Evolutionary conservation across 1,139 yeast genomes (phyloP), one percentile per base, ranked within the genome.

Genomic region (Pichia norvegensis): DNA sequence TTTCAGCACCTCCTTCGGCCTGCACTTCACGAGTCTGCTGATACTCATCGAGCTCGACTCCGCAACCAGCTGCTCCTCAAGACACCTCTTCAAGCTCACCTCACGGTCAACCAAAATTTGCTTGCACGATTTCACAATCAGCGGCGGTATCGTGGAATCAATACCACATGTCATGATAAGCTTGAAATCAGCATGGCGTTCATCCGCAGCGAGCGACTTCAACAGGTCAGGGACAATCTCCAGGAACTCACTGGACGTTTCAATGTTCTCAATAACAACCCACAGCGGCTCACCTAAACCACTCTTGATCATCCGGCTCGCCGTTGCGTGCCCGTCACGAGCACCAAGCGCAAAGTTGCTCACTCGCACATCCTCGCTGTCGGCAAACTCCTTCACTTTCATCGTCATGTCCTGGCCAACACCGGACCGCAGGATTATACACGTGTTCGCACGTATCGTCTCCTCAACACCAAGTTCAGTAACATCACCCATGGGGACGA

Each of bases 261-360:
- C 95, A 14, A 85, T 70, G 56, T 88, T 88, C 59, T 88, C 95
- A 40, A 88, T 63, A 33, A 87, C 56, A 1, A 88, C 62, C 95
- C 95, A 87, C 2, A 63, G 56, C 1, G 85, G 86, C 4, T 61
- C 62, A 23, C 61, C 64, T 1, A 72, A 58, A 0, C 78, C 76
- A 11, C 57, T 60, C 2, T 64, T 62, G n/a, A 88, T 63, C 19
- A 78, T 77, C 41, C 67, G 65, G 36, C 73, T 76, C 0, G 90
- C 94, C 39, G 68, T 65, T 10, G 67, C 72, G 6, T 70, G 63
- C 16, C 87, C 83, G 61, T 87, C 95, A 29, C 63, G 63, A 0
- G 95, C 78, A 0, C 97, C 97, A 76, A 88, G 72, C 0, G 96
- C 78, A 31, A 85, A 72, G 1, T 76, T 64, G 0, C 61, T 58